Percentiles rank a stretch among this genome's conserved stretches.
Evolutionary conservation across 345 rosid species (phyloP).

Genomic region (Theobroma cacao): DNA sequence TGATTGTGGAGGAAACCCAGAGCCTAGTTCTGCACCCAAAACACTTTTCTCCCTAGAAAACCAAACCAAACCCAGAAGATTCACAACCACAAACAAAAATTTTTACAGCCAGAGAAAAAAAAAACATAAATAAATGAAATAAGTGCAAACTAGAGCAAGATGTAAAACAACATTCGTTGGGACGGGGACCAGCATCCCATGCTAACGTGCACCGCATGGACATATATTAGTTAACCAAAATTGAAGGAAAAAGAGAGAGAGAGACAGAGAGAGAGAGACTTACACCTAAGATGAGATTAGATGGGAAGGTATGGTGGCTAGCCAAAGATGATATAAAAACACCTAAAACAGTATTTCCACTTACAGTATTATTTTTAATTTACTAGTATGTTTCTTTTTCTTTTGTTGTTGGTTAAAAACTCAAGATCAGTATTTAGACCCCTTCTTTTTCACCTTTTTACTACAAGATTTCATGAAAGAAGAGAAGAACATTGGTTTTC

Average conservation of each 20-base stretch:
- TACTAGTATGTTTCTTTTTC: slow-evolving; percentile 9
- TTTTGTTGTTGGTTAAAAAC: slow-evolving; percentile 26
- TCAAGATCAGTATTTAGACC: slow-evolving; percentile 10
- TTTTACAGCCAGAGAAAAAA: neutral
- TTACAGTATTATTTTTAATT: slow-evolving; percentile 23
- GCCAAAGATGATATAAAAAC: slow-evolving; percentile 53
- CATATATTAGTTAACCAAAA: slow-evolving; percentile 38
- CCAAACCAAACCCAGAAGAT: slow-evolving; percentile 28
- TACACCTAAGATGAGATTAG: slow-evolving; percentile 31
- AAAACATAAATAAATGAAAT: slow-evolving; percentile 18
- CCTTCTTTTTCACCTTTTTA: slow-evolving; percentile 28
- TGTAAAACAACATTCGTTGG: slow-evolving; percentile 13
- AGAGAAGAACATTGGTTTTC: slow-evolving; percentile 23
- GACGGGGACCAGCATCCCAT: slow-evolving; percentile 74
- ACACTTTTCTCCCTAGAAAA: slow-evolving; percentile 27
- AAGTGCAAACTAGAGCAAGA: slow-evolving; percentile 34
- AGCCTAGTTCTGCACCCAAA: slow-evolving; percentile 34
- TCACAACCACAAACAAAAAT: slow-evolving; percentile 23
- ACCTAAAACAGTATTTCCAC: slow-evolving; percentile 45
- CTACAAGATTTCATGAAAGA: slow-evolving; percentile 38
- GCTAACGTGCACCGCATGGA: slow-evolving; percentile 78
- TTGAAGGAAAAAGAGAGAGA: slow-evolving; percentile 10
- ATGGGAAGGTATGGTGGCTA: slow-evolving; percentile 53
- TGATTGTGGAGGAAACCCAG: slow-evolving; percentile 25
- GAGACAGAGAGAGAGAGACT: neutral